Base-by-base conservation (phyloP, 805 yeast genomes). In the Hanseniaspora valbyensis region DNA sequence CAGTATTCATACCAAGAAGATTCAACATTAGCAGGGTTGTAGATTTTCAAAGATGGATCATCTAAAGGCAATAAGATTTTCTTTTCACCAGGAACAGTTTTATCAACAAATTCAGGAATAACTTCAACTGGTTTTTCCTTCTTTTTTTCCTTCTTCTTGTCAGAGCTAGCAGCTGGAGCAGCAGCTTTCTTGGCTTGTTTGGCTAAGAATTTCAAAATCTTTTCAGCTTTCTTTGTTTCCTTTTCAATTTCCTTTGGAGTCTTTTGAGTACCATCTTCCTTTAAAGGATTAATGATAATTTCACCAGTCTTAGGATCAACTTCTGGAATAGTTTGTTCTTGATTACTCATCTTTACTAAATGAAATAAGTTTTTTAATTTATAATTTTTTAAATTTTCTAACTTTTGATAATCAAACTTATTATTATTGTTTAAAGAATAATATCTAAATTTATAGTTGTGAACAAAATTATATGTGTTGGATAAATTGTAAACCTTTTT, bases 1-100 rank as follows among this genome's bases (percentile, higher is more conserved):
- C 98, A 92, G 97, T 98, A 92, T 18, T 76, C 78, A 69, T 90
- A 90, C 98, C 98, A 92, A 13, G 96, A 85, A 52, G 94, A 82
- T 69, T 92, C 98, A 43, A 92, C 96, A 59, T 81, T 83, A 59
- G 78, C 77, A 30, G 98, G 98, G 61, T 78, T 84, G 68, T 92
- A 92, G 9, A 97, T 90, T 68, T 92, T 89, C 65, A 92, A 78
- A 19, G 96, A 80, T 21, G 95, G 89, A 64, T 89, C 95, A 39
- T 90, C 96, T 49, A 92, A 75, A 32, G 87, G 76, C n/a, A 79
- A 83, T 53, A 92, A 76, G 30, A 81, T 67, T 70, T 92, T 92
- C 78, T 90, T 92, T 60, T 88, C 95, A 55, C 98, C 98, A 2
- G 84, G 79, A 44, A 72, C 75, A 42, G 98, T 92, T 52, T 70